Base-by-base conservation (phyloP, 192 early-diverging fungal species). In the Spizellomyces punctatus region DNA sequence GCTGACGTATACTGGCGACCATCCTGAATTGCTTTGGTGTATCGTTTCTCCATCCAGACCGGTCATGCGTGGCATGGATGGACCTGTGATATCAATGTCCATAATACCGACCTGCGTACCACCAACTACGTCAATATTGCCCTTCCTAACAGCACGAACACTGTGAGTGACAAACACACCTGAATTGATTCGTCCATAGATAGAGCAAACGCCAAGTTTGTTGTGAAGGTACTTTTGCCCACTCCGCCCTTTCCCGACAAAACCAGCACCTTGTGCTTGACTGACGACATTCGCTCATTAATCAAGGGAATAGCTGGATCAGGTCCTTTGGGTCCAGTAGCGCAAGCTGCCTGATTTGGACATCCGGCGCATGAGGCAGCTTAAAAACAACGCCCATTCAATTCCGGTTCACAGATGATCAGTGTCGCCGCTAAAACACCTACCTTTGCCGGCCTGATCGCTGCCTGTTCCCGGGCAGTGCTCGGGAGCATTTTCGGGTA, bases 191-290 rank as follows among this genome's bases (percentile, higher is more conserved):
- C 73, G 52, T 82, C 73, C 10, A 78, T 36, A 1, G 81, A 81
- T 14, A 86, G 69, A 36, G 78, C 79, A 58, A 83, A 77, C 5
- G 81, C 58, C 36, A 86, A 70, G 62, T 98, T 96, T 5, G 95
- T 89, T 5, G 93, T 93, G 71, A 98, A 94, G 22, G 94, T 97
- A 16, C 91, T 93, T 80, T 99, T 99, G 54, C 97, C 97, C 0
- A 99, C 95, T 36, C 97, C 97, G 59, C 97, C 97, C 81, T 99
- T 99, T 36, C 97, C 97, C 0, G 93, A 95, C 21, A 99, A 87
- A 6, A 99, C 91, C 8, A 99, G 80, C 12, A 98, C 83, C 66
- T 96, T 94, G 70, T 94, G 91, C 79, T 95, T 95, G 36, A 93
- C 86, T 46, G 54, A 41, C 19, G 71, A n/a, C 54, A 86, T 63